Evolutionary conservation across 2,329 filamentous ascomycete genomes (phyloP).

Genomic region (Fusarium nematophilum): DNA sequence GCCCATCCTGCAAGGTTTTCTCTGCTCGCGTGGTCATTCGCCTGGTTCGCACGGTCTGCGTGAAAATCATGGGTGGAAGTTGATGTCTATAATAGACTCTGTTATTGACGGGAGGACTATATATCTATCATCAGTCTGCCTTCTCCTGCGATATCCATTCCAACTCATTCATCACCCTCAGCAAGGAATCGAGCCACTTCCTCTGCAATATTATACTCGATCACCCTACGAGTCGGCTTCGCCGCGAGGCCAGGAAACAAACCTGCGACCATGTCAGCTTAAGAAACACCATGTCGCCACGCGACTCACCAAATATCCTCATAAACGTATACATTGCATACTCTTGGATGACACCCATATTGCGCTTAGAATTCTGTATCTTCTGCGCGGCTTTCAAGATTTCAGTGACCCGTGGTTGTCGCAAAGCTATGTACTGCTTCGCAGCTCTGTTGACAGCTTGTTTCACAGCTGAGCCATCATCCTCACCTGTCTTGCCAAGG

Average conservation of each 20-base stretch:
- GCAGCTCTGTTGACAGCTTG: constrained; percentile 13
- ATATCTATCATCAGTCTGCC: no score
- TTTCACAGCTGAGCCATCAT: neutral
- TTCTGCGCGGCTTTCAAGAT: constrained; percentile 20
- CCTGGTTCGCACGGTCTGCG: no score
- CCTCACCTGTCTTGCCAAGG: neutral
- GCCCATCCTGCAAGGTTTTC: no score
- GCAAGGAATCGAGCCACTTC: neutral
- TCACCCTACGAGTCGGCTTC: constrained; percentile 6
- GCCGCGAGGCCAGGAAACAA: constrained; percentile 4
- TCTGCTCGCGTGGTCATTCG: no score
- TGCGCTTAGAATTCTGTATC: constrained; percentile 17
- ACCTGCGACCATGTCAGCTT: neutral
- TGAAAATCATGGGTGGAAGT: no score
- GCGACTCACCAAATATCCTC: constrained; percentile 12
- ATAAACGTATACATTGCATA: constrained; percentile 23
- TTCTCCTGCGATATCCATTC: no score
- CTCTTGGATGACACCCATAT: constrained; percentile 18
- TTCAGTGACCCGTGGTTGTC: constrained; percentile 10
- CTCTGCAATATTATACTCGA: constrained; percentile 11
- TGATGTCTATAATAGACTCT: no score
- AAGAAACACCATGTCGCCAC: neutral
- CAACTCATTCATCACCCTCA: no score
- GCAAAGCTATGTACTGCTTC: constrained; percentile 15
- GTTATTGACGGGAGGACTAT: no score